Evolutionary conservation across 805 yeast species (phyloP), one percentile per base, ranked within the genome.

Genomic region (Wickerhamomyces ciferrii): DNA sequence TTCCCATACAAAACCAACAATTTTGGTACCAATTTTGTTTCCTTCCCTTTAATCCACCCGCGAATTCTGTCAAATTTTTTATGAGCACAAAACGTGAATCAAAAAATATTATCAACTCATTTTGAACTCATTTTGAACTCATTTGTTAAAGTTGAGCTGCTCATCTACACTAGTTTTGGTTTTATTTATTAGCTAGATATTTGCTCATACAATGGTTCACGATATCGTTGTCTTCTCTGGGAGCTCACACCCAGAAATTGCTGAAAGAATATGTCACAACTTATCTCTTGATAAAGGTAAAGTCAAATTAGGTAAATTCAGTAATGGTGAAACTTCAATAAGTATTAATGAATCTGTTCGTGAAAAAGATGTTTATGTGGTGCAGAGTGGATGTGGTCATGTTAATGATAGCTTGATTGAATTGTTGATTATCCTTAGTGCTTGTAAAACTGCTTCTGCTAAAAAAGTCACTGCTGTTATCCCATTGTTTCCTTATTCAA

Each of bases 371-470:
- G 98, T 94, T 7, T 94, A 85, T 87, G 90, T 89, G 54, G 84
- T 92, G 51, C 96, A 91, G 62, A 81, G 90, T 15, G 96, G 96
- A 2, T 85, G 95, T 24, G 85, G 91, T 11, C 77, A 84, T 43
- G 67, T 81, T 47, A 94, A 94, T 61, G 99, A 94, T 61, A 92
- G 88, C 62, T 87, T 94, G 50, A 87, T 94, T 95, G 99, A 94
- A 69, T 72, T 94, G 53, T 73, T 94, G 61, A 92, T 95, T 51
- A 77, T 94, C 56, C 86, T 94, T 38, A 82, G 94, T 41, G 99
- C 98, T 45, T 92, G 98, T 68, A 84, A 92, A 56, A 97, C 97
- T 44, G 99, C 99, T 2, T 87, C 96, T 19, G 99, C 99, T 20
- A 85, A 87, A 55, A 88, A 89, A 62, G 91, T 94, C 63, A 94